These are phyloP conservation scores for Xanthoconium stramineum DNA, from an alignment of 768 basidiomycete genomes.

Conservation along the genomic window DNA sequence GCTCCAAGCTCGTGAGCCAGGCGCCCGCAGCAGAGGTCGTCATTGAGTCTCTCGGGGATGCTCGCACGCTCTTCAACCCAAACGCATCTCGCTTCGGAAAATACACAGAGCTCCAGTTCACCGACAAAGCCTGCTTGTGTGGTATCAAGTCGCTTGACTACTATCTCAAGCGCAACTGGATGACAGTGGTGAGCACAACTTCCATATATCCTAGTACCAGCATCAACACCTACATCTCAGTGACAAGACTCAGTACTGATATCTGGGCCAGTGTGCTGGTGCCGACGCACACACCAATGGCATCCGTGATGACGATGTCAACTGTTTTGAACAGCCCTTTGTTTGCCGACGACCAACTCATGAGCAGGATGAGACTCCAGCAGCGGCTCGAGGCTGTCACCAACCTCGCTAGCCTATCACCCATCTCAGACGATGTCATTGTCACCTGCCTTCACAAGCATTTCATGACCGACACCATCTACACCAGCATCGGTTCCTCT, in stretches of 20 bases:
- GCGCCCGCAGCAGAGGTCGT: constrained; percentile 94
- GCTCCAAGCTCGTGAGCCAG: constrained; percentile 80
- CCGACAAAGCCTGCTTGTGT: constrained; percentile 80
- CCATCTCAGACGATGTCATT: constrained; percentile 79
- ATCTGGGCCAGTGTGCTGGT: constrained; percentile 72
- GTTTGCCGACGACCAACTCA: constrained; percentile 3
- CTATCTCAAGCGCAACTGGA: constrained; percentile 88
- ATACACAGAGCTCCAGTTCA: constrained; percentile 97
- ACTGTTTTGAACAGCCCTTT: constrained; percentile 89
- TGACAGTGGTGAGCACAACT: constrained; percentile 95
- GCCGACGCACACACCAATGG: constrained; percentile 40
- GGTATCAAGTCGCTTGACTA: constrained; percentile 97
- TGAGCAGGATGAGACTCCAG: constrained; percentile 47
- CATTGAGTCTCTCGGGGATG: constrained; percentile 91
- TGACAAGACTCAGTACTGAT: constrained; percentile 45
- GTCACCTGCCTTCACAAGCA: constrained; percentile 83
- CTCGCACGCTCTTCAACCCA: constrained; percentile 86
- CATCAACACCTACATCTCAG: constrained; percentile 83
- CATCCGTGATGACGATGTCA: constrained; percentile 75
- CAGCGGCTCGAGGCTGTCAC: constrained; percentile 69
- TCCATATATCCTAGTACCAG: constrained; percentile 98
- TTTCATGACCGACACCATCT: constrained; percentile 80
- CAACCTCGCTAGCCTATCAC: constrained; percentile 65
- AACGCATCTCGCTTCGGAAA: constrained; percentile 97
- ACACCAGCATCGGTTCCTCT: constrained; percentile 70